phyloP scores from a whole-genome alignment of 306 rosid species.

The Prosopis cineraria region DNA sequence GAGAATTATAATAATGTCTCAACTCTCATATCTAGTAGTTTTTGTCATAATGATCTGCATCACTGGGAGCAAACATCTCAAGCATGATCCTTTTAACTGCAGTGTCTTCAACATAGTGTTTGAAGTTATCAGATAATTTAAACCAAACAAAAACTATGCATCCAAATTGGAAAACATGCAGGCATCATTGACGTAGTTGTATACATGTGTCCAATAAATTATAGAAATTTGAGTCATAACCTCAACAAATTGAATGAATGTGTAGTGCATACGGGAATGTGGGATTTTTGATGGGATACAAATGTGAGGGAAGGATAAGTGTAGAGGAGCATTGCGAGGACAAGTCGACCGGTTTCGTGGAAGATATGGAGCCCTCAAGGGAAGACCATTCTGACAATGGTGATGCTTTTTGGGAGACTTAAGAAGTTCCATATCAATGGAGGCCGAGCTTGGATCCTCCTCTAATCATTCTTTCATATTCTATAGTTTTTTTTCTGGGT shows the following conservation, averaged over 20 bases:
- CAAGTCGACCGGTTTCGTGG: constrained; percentile 40
- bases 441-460: constrained; percentile 45
- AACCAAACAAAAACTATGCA: too few relatives aligned
- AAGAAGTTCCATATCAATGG: constrained; percentile 47
- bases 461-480: background rate
- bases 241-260: too few relatives aligned
- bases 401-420: constrained; percentile 47
- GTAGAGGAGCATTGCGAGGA: constrained; percentile 28
- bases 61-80: constrained; percentile 32
- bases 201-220: too few relatives aligned
- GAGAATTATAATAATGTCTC: constrained; percentile 36
- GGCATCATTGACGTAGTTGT: too few relatives aligned
- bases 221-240: too few relatives aligned
- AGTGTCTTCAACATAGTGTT: constrained; percentile 36
- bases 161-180: too few relatives aligned
- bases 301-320: constrained; percentile 31
- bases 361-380: too few relatives aligned
- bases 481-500: too few relatives aligned
- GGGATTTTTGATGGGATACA: constrained; percentile 41
- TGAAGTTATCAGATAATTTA: constrained; percentile 46
- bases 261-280: constrained; percentile 45
- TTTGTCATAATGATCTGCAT: constrained; percentile 40
- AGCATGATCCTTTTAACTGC: constrained; percentile 46
- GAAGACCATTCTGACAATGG: constrained; percentile 24
- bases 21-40: constrained; percentile 39